A percentile compares a stretch with the other conserved stretches of the same genome.
Conservation (phyloP, 768 basidiomycete species). For the Gloeopeniophorella convolvens region DNA sequence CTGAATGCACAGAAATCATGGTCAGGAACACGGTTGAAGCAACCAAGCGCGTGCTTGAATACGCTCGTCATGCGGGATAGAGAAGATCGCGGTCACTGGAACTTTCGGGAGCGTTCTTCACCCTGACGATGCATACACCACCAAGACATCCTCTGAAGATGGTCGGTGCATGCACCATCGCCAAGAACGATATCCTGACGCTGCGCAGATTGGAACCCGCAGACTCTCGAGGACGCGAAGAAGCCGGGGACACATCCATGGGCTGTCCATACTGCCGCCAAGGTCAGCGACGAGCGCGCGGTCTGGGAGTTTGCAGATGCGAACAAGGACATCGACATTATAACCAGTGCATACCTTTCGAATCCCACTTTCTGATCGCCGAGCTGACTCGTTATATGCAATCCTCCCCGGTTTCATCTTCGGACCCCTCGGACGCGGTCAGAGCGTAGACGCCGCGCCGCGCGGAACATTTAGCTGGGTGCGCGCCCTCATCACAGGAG, state of each 20-base stretch:
- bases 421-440: neutral
- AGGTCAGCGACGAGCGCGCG: neutral
- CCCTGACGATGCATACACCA: neutral
- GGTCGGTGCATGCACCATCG: neutral
- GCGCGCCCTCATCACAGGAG: neutral
- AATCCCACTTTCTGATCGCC: neutral
- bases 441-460: neutral
- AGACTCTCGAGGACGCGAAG: neutral
- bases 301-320: neutral
- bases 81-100: neutral
- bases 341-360: neutral
- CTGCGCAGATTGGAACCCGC: neutral
- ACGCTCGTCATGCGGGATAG: neutral
- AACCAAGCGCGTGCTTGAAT: neutral
- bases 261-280: neutral
- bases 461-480: neutral
- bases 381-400: neutral
- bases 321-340: constrained; percentile 5
- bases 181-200: neutral
- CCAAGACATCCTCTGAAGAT: neutral
- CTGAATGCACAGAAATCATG: neutral
- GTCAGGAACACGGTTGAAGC: neutral
- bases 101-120: neutral
- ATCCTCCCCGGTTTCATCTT: neutral
- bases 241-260: neutral